Evolutionary conservation across 352 stramenopile species (phyloP), one percentile per base, ranked within the genome.

Genomic region (Blastocystis hominis): DNA sequence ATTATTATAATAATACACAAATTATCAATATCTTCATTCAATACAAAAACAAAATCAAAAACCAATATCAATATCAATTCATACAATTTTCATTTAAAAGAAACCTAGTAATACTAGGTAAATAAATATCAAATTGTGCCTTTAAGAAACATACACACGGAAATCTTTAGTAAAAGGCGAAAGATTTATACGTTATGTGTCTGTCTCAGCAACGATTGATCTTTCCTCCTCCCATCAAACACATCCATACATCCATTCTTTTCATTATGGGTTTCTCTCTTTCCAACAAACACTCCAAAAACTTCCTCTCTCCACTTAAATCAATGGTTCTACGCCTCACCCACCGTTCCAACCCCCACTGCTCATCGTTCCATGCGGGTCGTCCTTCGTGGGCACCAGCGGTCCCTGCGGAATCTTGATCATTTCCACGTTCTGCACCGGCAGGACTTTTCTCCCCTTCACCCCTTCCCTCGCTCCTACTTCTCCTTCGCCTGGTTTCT

Each of bases 151-250:
- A 61, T 59, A 78, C 68, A 78, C 68, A 78, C 68, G 68, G 68
- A 78, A 78, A 78, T 78, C 68, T 78, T 78, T 78, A 78, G 68
- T 78, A 78, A 78, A 78, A 78, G 68, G 68, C 68, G 68, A 78
- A 78, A 78, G 68, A 78, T 78, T 78, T 78, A 78, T 78, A 78
- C 68, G 68, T 78, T 78, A 40, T 78, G 68, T 78, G 68, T 78
- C 20, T 61, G 38, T 78, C 53, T 78, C 68, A 46, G 68, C 68
- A 78, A 78, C 68, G 4, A 55, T 62, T 13, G 13, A 36, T 36
- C 10, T 17, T 50, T 15, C 36, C 7, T 17, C 64, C 53, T 9
- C 42, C 36, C 36, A 69, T 44, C 61, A 69, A 69, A 69, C 6
- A 6, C 61, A 34, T 15, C 9, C 6, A 44, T 42, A 20, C n/a